phyloP scores from a whole-genome alignment of 2,329 filamentous ascomycete species.

The Aureobasidium sp. region DNA sequence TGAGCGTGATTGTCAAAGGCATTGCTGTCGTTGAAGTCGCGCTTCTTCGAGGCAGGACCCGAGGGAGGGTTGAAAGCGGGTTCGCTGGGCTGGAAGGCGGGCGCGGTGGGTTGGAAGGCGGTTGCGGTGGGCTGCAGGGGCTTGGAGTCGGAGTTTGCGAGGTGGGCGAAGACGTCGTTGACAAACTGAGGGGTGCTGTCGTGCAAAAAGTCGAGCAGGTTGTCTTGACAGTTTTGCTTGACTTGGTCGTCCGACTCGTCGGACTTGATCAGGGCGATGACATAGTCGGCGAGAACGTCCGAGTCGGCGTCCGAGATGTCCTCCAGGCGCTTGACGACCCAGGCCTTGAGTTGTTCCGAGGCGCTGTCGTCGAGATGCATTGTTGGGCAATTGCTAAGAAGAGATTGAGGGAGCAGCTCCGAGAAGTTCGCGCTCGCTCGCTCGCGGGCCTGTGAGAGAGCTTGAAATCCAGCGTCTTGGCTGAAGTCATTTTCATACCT shows the following conservation, averaged over 20 bases:
- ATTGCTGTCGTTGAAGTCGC: constrained; percentile 45
- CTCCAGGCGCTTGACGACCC: constrained; percentile 69
- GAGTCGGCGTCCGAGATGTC: constrained; percentile 71
- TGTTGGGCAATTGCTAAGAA: not conserved
- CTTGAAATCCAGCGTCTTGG: constrained; percentile 4
- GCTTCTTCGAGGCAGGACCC: constrained; percentile 41
- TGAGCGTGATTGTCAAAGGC: constrained; percentile 26
- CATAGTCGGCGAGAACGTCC: constrained; percentile 75
- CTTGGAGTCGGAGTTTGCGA: constrained; percentile 41
- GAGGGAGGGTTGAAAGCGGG: constrained; percentile 19
- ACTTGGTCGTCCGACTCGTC: constrained; percentile 58
- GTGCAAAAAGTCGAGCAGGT: constrained; percentile 67
- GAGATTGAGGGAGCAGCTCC: not conserved
- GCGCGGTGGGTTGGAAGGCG: constrained; percentile 3
- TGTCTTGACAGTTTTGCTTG: constrained; percentile 57
- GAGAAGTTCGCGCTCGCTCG: not conserved
- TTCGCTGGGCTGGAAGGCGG: constrained; percentile 3
- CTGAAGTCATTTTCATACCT: not conserved
- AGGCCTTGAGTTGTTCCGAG: constrained; percentile 56
- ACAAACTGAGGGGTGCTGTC: constrained; percentile 54
- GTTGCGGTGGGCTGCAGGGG: constrained; percentile 7
- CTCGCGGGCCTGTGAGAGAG: not conserved
- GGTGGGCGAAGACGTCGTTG: constrained; percentile 58
- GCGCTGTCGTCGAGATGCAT: constrained; percentile 50
- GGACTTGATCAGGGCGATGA: constrained; percentile 65